Percentiles rank a stretch among this genome's conserved stretches.
These are phyloP conservation scores for Exserohilum rostratum DNA, from an alignment of 2,329 filamentous ascomycete genomes.

Conservation along the genomic window DNA sequence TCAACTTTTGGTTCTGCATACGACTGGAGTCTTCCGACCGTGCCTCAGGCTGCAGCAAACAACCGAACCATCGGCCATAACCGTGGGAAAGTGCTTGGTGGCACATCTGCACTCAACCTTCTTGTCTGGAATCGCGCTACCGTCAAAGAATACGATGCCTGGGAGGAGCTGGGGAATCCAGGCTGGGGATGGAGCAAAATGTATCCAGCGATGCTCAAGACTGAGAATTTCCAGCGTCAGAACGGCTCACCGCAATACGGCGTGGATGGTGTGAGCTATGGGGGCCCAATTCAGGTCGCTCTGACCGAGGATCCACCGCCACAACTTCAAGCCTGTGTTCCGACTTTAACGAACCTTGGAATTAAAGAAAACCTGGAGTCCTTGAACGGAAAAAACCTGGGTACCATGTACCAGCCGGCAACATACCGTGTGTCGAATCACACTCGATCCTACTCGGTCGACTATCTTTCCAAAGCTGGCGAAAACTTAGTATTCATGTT, in stretches of 20 bases:
- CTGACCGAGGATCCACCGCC: slow-evolving; percentile 52
- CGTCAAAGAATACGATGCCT: slow-evolving; percentile 55
- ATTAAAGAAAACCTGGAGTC: slow-evolving; percentile 51
- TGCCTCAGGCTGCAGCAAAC: slow-evolving; percentile 49
- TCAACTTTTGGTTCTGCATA: slow-evolving; percentile 26
- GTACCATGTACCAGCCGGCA: slow-evolving; percentile 56
- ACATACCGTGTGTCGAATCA: slow-evolving; percentile 56
- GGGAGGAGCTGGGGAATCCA: slow-evolving; percentile 62
- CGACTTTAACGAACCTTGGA: slow-evolving; percentile 55
- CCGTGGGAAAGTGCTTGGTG: slow-evolving; percentile 40
- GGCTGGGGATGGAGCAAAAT: slow-evolving; percentile 61
- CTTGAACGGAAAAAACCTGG: slow-evolving; percentile 57
- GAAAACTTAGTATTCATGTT: slow-evolving; percentile 51
- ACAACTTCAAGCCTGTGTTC: slow-evolving; percentile 54
- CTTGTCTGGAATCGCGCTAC: slow-evolving; percentile 43
- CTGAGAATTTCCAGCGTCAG: slow-evolving; percentile 34
- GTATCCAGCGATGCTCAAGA: slow-evolving; percentile 37
- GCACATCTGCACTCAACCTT: slow-evolving; percentile 44
- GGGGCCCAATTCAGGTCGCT: slow-evolving; percentile 39
- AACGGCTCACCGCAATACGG: slow-evolving; percentile 29
- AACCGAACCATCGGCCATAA: slow-evolving; percentile 28
- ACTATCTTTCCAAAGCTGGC: slow-evolving; percentile 50
- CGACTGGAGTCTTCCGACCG: slow-evolving; percentile 51
- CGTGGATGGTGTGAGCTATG: slow-evolving; percentile 28
- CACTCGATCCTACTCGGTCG: slow-evolving; percentile 56